Percentiles rank a stretch among this genome's conserved stretches.
Conservation (phyloP, 345 rosid species). For the Gossypium raimondii region DNA sequence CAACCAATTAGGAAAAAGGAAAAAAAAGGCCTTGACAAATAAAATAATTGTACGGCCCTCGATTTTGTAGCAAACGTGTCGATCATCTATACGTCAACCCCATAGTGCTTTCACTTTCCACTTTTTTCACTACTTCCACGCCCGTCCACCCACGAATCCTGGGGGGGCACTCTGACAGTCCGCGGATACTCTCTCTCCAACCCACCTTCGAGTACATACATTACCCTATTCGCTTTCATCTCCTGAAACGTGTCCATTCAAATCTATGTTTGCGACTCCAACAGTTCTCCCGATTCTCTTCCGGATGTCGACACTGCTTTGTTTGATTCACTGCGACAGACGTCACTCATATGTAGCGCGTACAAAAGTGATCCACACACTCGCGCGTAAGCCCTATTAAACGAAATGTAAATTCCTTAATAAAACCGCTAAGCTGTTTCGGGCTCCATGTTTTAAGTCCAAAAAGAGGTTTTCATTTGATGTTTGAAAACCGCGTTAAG, state of each 20-base stretch:
- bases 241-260: background rate
- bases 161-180: slow-evolving; percentile 6
- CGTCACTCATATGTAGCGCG: background rate
- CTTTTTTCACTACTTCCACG: slow-evolving; percentile 6
- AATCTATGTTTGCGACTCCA: background rate
- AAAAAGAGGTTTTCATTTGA: background rate
- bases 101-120: background rate
- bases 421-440: slow-evolving; percentile 13
- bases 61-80: background rate
- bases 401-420: background rate
- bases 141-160: slow-evolving; percentile 4
- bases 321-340: background rate
- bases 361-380: background rate
- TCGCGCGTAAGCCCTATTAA: background rate
- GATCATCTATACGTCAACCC: slow-evolving; percentile 3
- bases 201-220: background rate
- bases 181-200: background rate
- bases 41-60: background rate
- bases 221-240: background rate
- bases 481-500: slow-evolving; percentile 10
- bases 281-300: background rate
- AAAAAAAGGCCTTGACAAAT: background rate
- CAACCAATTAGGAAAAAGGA: background rate
- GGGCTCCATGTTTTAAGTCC: slow-evolving; percentile 4
- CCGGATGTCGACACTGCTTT: background rate